Evolutionary conservation across 371 early-diverging fungal genomes (phyloP).

Genomic region (Syncephalastrum sp.): DNA sequence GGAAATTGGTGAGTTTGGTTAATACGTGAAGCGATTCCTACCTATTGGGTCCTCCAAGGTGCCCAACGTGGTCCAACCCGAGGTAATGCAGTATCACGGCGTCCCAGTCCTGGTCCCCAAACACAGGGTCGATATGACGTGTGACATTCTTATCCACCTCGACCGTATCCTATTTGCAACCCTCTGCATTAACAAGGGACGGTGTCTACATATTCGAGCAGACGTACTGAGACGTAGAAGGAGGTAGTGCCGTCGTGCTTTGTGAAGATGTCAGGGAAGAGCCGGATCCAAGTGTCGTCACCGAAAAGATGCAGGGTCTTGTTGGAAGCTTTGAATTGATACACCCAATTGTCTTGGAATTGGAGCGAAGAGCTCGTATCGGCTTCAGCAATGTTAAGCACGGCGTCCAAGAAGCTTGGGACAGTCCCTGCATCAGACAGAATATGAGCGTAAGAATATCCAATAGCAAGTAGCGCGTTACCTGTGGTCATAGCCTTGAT

Average conservation of each 20-base stretch:
- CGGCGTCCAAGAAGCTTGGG: slow-evolving; percentile 74
- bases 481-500: slow-evolving; percentile 95
- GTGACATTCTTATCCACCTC: slow-evolving; percentile 83
- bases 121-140: slow-evolving; percentile 67
- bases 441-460: not conserved
- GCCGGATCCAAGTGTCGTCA: slow-evolving; percentile 93
- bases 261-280: slow-evolving; percentile 74
- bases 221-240: slow-evolving; percentile 69
- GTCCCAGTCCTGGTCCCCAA: slow-evolving; percentile 73
- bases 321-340: slow-evolving; percentile 59
- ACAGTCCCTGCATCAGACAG: slow-evolving; percentile 41
- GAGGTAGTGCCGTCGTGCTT: slow-evolving; percentile 77
- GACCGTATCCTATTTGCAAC: slow-evolving; percentile 60
- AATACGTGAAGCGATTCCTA: slow-evolving; percentile 6
- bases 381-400: slow-evolving; percentile 83
- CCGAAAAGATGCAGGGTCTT: slow-evolving; percentile 82
- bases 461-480: slow-evolving; percentile 24
- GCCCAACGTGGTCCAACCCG: slow-evolving; percentile 96
- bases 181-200: too few relatives aligned
- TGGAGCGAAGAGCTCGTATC: slow-evolving; percentile 70
- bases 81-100: slow-evolving; percentile 88
- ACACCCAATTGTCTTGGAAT: slow-evolving; percentile 73
- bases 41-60: slow-evolving; percentile 81
- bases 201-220: not conserved
- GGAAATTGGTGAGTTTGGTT: not conserved